phyloP scores from a whole-genome alignment of 352 stramenopile genomes.

The Phytophthora boehmeriae region DNA sequence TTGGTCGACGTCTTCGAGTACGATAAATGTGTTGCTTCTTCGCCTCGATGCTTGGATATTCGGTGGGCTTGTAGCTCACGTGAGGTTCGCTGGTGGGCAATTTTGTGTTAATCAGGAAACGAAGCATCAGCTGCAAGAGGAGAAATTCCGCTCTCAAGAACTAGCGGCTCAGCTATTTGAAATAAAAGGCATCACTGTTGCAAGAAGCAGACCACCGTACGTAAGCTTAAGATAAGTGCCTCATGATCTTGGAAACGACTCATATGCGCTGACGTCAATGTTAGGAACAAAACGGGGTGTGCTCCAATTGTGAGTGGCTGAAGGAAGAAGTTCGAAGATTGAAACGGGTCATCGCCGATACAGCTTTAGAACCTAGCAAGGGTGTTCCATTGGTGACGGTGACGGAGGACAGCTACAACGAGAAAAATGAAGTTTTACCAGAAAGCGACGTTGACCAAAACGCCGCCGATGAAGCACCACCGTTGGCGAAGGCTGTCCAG shows the following conservation, averaged over 20 bases:
- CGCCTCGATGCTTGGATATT: background rate
- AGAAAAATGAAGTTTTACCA: conserved; percentile 16
- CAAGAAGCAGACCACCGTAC: conserved; percentile 14
- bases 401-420: background rate
- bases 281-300: conserved; percentile 19
- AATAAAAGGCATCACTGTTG: conserved; percentile 21
- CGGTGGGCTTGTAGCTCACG: too few relatives aligned
- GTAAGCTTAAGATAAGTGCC: background rate
- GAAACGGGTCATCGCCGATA: conserved; percentile 7
- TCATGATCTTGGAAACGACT: background rate
- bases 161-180: conserved; percentile 38
- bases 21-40: conserved; percentile 5
- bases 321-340: conserved; percentile 16
- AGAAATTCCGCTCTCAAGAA: conserved; percentile 41
- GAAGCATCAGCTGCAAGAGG: conserved; percentile 52
- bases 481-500: background rate
- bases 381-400: background rate
- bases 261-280: background rate
- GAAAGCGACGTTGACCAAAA: conserved; percentile 18
- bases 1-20: conserved; percentile 66
- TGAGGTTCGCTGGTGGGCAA: background rate
- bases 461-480: background rate
- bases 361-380: conserved; percentile 1
- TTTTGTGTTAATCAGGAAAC: conserved; percentile 37
- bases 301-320: conserved; percentile 28